These are phyloP conservation scores for Colletotrichum falcatum DNA, from an alignment of 2,329 filamentous ascomycete species.

Conservation along the genomic window DNA sequence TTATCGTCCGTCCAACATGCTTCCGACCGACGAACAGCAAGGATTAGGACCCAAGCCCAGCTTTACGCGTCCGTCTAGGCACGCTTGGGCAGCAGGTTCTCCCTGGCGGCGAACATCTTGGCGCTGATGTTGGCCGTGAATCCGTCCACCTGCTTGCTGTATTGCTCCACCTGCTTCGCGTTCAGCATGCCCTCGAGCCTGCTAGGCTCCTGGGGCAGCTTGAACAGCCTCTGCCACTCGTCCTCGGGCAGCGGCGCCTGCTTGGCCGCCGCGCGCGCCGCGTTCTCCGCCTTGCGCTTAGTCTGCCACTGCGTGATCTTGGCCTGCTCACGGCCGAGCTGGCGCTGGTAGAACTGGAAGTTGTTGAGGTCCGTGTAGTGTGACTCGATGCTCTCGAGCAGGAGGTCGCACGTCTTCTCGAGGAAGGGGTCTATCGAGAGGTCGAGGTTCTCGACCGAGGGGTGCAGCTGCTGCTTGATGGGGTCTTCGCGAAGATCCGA, in stretches of 20 bases:
- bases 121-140: conserved; percentile 91
- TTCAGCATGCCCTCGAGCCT: conserved; percentile 94
- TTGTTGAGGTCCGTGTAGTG: conserved; percentile 99
- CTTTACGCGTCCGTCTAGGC: conserved; percentile 22
- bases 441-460: conserved; percentile 90
- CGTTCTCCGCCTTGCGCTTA: conserved; percentile 97
- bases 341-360: conserved; percentile 95
- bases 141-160: conserved; percentile 95
- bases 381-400: conserved; percentile 95
- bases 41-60: conserved; percentile 11
- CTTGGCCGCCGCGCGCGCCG: conserved; percentile 85
- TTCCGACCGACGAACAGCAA: conserved; percentile 5
- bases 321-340: conserved; percentile 90
- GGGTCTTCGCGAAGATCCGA: conserved; percentile 79
- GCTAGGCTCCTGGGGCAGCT: conserved; percentile 94
- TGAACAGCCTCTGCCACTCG: conserved; percentile 98
- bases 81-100: conserved; percentile 71
- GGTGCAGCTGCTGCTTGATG: conserved; percentile 76
- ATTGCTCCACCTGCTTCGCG: conserved; percentile 96
- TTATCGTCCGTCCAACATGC: conserved; percentile 6
- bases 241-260: conserved; percentile 91
- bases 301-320: conserved; percentile 98
- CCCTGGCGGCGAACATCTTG: conserved; percentile 98
- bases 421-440: conserved; percentile 97
- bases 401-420: conserved; percentile 96